Base-by-base conservation (phyloP, 495 filamentous ascomycete species). In the Pseudevernia furfuracea region DNA sequence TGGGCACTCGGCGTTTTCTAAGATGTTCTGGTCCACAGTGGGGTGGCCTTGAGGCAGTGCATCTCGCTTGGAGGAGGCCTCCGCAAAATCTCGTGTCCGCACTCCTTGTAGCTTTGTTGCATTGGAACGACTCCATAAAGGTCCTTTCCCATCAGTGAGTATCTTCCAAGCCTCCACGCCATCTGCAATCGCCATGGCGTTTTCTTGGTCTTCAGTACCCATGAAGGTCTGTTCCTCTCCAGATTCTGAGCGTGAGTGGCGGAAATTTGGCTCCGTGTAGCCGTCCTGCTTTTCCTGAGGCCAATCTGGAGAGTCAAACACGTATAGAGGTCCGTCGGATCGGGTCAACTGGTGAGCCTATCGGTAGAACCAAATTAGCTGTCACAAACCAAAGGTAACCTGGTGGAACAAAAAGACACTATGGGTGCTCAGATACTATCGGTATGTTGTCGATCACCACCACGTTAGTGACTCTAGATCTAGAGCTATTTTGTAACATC, bases 401-500 rank as follows among this genome's bases (percentile, higher is more conserved):
- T 17, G 52, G 56, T 36, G 23, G 37, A 41, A 28, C 2, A 1
- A 5, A 58, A 32, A 17, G 32, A 30, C 8, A 19, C 4, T 30
- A 2, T 25, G 17, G 15, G 37, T 48, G 64, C 43, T 69, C 67
- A 69, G 67, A 57, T 46, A 53, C n/a, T 46, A 61, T 64, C 15
- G 62, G 62, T 82, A 75, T 70, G 72, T 72, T 73, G 70, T 81
- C 79, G 68, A 78, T 83, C 81, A 81, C 64, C 70, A 74, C 73
- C 76, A 75, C 77, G 72, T 55, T 62, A 65, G 77, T 74, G 75
- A 74, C 79, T 82, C 74, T 75, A 80, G 80, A 83, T 83, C 81
- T 83, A 83, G 81, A 83, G 81, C 81, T 83, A 81, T 78, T 67
- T 52, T 79, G 74, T 79, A 71, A 81, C 81, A 63, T 82, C 80